Base-by-base conservation (phyloP, 495 filamentous ascomycete genomes). In the Podospora pseudoanserina region DNA sequence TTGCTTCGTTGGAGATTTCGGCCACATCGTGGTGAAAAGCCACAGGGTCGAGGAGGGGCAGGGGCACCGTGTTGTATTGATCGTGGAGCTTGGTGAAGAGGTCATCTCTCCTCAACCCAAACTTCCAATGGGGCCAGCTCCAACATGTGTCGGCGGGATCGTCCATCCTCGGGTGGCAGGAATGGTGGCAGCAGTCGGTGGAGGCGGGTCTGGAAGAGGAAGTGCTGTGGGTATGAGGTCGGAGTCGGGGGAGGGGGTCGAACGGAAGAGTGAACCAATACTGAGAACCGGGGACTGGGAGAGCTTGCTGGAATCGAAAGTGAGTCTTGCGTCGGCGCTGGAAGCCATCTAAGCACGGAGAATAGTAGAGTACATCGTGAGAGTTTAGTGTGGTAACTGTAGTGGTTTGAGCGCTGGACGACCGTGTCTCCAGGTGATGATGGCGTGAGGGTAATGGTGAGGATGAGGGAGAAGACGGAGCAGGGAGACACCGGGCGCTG, bases 51-150 rank as follows among this genome's bases (percentile, higher is more conserved):
- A 78, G 78, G 60, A 81, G 76, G 58, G 77, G 60, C 6, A 71
- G 74, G 18, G 75, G 63, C 64, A 79, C 67, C 19, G 79, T 80
- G 70, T 81, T 81, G 72, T 80, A 81, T 65, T 77, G 78, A 65
- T 77, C 74, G 66, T 81, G 79, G 5, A 81, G 73, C 32, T 71
- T 73, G 54, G 71, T 72, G 71, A 79, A 79, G 68, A 81, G 74
- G 67, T 80, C 79, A 39, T 79, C 73, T 56, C 70, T 72, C 74
- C 75, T 76, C 71, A 81, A 72, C 27, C 77, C 77, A 70, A 84
- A 84, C 64, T 84, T 83, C 82, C 82, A 84, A 59, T 79, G 75
- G 26, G 82, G 82, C 82, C 82, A 84, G 64, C 71, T 77, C 72
- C 72, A 80, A 68, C 75, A 74, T 53, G 66, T 55, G 32, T 73